Percentiles rank a stretch among this genome's conserved stretches.
phyloP scores from a whole-genome alignment of 2,329 filamentous ascomycete genomes.

The Paramyrothecium roridum region DNA sequence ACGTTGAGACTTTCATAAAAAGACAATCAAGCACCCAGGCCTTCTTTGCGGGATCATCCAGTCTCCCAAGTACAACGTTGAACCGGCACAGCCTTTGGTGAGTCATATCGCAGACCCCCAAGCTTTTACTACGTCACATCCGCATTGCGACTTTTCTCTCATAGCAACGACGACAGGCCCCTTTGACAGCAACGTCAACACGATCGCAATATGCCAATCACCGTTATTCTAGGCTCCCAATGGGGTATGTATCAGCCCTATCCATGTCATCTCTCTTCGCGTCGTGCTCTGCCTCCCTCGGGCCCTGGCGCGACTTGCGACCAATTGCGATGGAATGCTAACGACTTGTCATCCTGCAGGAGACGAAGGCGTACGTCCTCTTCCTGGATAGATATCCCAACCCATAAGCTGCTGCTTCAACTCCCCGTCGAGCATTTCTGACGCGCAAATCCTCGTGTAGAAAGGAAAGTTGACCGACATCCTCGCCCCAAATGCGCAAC shows the following conservation, averaged over 20 bases:
- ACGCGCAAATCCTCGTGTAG: slow-evolving; percentile 15
- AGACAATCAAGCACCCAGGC: too few species aligned
- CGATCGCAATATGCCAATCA: slow-evolving; percentile 24
- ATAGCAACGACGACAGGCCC: too few species aligned
- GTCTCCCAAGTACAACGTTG: too few species aligned
- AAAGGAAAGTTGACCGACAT: slow-evolving; percentile 36
- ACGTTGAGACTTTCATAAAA: too few species aligned
- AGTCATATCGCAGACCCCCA: too few species aligned
- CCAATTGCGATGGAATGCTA: slow-evolving; percentile 16
- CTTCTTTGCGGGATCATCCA: too few species aligned
- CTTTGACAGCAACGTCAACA: too few species aligned
- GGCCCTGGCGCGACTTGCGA: slow-evolving; percentile 7
- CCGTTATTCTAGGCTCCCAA: slow-evolving; percentile 32
- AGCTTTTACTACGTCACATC: too few species aligned
- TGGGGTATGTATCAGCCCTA: slow-evolving; percentile 34
- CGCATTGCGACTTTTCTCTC: too few species aligned
- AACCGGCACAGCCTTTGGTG: too few species aligned
- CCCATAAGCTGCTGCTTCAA: too few species aligned
- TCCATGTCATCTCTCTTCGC: slow-evolving; percentile 10
- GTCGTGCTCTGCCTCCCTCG: slow-evolving; percentile 9
- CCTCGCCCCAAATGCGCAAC: slow-evolving; percentile 24
- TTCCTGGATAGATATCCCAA: slow-evolving; percentile 11
- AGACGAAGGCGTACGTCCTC: slow-evolving; percentile 27
- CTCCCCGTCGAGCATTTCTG: too few species aligned
- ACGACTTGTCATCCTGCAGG: slow-evolving; percentile 19